Conservation (phyloP, 2,329 filamentous ascomycete species). For the Pseudocercospora fuligena region DNA sequence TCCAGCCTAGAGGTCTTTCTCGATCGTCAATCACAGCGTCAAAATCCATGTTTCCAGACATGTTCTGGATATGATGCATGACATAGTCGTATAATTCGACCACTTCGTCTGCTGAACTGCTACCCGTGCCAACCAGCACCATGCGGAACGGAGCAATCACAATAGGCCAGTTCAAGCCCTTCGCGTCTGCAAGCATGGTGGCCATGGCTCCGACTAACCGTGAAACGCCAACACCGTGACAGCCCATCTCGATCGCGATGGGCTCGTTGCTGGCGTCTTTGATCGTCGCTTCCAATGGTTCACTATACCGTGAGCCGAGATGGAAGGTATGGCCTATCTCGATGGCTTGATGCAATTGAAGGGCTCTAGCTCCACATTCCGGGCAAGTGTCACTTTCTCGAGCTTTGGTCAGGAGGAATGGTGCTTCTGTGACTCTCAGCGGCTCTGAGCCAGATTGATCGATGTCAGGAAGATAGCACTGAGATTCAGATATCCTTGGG, state of each 20-base stretch:
- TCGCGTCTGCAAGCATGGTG: conserved; percentile 71
- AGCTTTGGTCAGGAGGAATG: conserved; percentile 68
- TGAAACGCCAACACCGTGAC: conserved; percentile 92
- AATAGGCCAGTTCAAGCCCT: conserved; percentile 85
- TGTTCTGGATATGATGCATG: conserved; percentile 20
- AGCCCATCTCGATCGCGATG: conserved; percentile 85
- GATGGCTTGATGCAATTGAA: conserved; percentile 74
- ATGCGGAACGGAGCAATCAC: conserved; percentile 84
- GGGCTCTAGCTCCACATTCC: conserved; percentile 62
- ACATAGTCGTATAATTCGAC: conserved; percentile 66
- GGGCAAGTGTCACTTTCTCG: conserved; percentile 74
- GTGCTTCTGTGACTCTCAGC: conserved; percentile 19
- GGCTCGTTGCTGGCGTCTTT: conserved; percentile 42
- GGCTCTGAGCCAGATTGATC: background rate
- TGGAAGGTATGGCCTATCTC: conserved; percentile 96
- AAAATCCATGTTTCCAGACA: conserved; percentile 16
- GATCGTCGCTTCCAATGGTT: conserved; percentile 70
- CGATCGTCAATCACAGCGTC: conserved; percentile 77
- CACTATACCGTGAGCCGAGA: conserved; percentile 85
- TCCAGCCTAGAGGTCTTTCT: conserved; percentile 73
- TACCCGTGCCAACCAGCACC: conserved; percentile 61
- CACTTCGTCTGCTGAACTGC: conserved; percentile 25
- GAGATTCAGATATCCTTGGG: background rate
- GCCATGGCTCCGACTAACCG: conserved; percentile 87
- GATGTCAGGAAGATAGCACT: background rate